These are phyloP conservation scores for Babesia caballi DNA, from an alignment of 169 alveolate genomes.

Conservation along the genomic window DNA sequence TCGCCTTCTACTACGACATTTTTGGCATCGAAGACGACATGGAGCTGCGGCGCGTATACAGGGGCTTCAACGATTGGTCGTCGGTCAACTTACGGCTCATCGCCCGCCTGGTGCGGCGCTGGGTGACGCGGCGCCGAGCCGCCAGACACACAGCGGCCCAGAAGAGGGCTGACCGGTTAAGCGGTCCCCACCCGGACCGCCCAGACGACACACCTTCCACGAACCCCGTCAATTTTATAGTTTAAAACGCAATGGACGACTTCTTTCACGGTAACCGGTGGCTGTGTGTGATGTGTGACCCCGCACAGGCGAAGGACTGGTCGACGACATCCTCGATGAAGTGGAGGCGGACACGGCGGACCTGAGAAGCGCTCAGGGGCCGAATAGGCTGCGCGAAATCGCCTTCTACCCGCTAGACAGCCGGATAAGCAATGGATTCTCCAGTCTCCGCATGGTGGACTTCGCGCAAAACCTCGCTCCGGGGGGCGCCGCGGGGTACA, in stretches of 20 bases:
- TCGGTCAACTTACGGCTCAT: conserved; percentile 1
- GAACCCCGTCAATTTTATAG: neutral
- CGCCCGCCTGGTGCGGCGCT: neutral
- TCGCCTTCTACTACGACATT: conserved; percentile 4
- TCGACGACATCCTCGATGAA: conserved; percentile 26
- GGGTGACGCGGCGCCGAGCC: neutral
- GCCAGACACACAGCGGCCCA: neutral
- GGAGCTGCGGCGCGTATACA: conserved; percentile 2
- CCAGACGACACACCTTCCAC: neutral
- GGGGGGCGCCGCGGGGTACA: conserved; percentile 33
- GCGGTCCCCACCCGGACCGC: no score
- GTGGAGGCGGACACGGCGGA: neutral
- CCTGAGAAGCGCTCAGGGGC: no score
- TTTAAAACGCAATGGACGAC: conserved; percentile 1
- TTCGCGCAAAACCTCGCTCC: conserved; percentile 36
- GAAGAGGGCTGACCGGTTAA: no score
- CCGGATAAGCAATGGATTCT: conserved; percentile 19
- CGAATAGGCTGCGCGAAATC: no score
- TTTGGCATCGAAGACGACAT: conserved; percentile 25
- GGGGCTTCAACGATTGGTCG: conserved; percentile 20
- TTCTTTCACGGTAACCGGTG: conserved; percentile 6
- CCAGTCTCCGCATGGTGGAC: conserved; percentile 39
- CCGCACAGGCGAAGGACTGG: conserved; percentile 1
- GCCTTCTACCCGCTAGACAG: conserved; percentile 39
- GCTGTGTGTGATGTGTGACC: conserved; percentile 3